Percentiles rank a stretch among this genome's conserved stretches.
Conservation (phyloP, 2,329 filamentous ascomycete species). For the Colletotrichum limetticola region DNA sequence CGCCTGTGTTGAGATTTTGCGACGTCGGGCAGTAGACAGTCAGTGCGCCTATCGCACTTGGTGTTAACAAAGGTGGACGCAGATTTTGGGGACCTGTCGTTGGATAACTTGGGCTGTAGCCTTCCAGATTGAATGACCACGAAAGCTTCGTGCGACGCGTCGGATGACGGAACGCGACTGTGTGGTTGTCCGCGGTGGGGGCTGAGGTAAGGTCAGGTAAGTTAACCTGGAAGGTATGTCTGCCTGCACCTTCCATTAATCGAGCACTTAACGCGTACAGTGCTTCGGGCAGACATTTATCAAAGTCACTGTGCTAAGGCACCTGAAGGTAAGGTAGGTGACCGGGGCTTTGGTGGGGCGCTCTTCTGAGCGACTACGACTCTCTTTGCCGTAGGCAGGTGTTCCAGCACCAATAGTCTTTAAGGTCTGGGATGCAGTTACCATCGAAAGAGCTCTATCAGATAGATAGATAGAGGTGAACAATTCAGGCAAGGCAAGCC, state of each 20-base stretch:
- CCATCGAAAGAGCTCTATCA: not conserved
- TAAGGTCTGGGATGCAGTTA: not conserved
- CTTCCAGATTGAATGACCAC: not conserved
- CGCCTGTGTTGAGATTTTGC: not conserved
- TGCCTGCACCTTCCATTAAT: no score
- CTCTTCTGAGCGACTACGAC: no score
- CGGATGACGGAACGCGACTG: not conserved
- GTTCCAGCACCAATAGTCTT: no score
- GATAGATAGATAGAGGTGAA: not conserved
- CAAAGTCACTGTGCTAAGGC: not conserved
- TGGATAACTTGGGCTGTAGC: not conserved
- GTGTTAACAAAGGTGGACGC: not conserved
- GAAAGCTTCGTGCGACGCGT: not conserved
- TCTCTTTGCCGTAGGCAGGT: no score
- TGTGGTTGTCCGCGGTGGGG: not conserved
- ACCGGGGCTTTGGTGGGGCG: no score
- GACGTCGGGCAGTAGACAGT: not conserved
- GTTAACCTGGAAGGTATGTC: no score
- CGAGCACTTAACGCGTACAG: conserved; percentile 5
- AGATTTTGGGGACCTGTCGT: not conserved
- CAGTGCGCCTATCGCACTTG: not conserved
- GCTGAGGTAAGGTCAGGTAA: not conserved
- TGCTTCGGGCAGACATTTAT: not conserved
- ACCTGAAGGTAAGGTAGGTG: no score
- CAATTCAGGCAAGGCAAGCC: not conserved